These are phyloP conservation scores for Cercospora beticola DNA, from an alignment of 2,329 filamentous ascomycete genomes.

Conservation along the genomic window DNA sequence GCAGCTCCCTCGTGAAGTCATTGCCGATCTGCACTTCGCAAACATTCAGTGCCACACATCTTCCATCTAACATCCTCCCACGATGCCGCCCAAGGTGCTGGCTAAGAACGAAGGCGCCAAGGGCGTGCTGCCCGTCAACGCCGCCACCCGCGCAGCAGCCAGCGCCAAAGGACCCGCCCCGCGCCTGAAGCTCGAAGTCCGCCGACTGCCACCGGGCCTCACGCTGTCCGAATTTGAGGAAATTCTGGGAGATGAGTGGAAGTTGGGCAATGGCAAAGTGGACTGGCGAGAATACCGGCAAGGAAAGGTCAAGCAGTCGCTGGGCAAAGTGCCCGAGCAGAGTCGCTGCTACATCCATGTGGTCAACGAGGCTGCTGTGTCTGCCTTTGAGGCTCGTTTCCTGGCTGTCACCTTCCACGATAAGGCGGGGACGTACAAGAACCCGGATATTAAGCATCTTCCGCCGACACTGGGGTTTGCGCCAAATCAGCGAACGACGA, in stretches of 20 bases:
- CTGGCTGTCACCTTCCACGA: constrained; percentile 73
- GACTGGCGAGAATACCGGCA: constrained; percentile 76
- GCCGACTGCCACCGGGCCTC: constrained; percentile 81
- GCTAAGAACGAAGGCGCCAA: constrained; percentile 31
- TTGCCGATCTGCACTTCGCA: constrained; percentile 1
- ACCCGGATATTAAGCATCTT: constrained; percentile 66
- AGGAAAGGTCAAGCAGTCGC: constrained; percentile 74
- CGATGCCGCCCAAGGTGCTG: constrained; percentile 38
- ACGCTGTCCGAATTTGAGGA: constrained; percentile 74
- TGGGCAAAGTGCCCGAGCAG: constrained; percentile 81
- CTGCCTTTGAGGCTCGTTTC: constrained; percentile 67
- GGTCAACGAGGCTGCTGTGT: constrained; percentile 66
- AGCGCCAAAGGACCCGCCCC: constrained; percentile 50
- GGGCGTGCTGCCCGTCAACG: constrained; percentile 36
- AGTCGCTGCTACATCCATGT: constrained; percentile 81
- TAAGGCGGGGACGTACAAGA: constrained; percentile 71
- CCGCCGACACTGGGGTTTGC: constrained; percentile 80
- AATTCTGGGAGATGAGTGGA: constrained; percentile 78
- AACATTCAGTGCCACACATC: background rate
- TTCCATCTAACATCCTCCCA: background rate
- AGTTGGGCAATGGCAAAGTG: constrained; percentile 72
- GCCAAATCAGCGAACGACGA: constrained; percentile 76
- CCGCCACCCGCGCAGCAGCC: constrained; percentile 32
- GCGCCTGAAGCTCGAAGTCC: constrained; percentile 79
- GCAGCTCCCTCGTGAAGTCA: constrained; percentile 6